Percentiles rank a stretch among this genome's conserved stretches.
Evolutionary conservation across 2,329 filamentous ascomycete species (phyloP).

Genomic region (Trichoderma koningiopsis): DNA sequence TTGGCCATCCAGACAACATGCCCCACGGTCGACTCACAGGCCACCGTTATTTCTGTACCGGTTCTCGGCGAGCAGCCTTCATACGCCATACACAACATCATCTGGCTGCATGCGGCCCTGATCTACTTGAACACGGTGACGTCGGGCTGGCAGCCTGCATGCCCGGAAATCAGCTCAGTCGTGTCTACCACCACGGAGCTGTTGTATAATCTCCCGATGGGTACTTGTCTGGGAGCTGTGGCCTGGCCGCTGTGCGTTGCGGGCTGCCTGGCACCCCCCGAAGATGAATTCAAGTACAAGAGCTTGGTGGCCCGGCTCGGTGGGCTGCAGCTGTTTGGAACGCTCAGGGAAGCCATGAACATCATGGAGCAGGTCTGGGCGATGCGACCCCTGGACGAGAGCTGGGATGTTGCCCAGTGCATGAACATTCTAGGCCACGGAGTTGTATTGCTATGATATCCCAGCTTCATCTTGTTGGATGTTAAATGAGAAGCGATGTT

Average conservation of each 20-base stretch:
- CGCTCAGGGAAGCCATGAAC: constrained; percentile 45
- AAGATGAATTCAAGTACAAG: constrained; percentile 48
- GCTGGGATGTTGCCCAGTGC: constrained; percentile 49
- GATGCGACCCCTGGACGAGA: constrained; percentile 42
- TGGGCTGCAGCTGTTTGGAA: constrained; percentile 49
- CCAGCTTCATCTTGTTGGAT: constrained; percentile 16
- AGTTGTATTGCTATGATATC: constrained; percentile 44
- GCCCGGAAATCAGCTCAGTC: constrained; percentile 43
- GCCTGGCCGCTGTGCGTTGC: constrained; percentile 48
- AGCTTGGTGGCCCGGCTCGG: constrained; percentile 46
- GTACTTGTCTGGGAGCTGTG: constrained; percentile 40
- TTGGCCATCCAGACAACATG: constrained; percentile 33
- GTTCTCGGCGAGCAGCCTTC: constrained; percentile 30
- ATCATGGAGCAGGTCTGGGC: constrained; percentile 53
- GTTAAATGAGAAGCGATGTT: not conserved
- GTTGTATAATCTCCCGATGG: constrained; percentile 37
- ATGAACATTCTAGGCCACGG: constrained; percentile 45
- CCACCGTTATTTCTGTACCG: constrained; percentile 28
- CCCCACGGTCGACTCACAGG: not conserved
- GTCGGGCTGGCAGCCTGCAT: constrained; percentile 54
- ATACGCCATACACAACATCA: constrained; percentile 38
- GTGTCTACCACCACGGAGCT: constrained; percentile 41
- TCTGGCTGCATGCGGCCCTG: constrained; percentile 53
- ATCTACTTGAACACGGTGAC: constrained; percentile 53
- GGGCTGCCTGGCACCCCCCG: constrained; percentile 44